Evolutionary conservation across 768 basidiomycete genomes (phyloP).

Genomic region (Amanita pallidorosea): DNA sequence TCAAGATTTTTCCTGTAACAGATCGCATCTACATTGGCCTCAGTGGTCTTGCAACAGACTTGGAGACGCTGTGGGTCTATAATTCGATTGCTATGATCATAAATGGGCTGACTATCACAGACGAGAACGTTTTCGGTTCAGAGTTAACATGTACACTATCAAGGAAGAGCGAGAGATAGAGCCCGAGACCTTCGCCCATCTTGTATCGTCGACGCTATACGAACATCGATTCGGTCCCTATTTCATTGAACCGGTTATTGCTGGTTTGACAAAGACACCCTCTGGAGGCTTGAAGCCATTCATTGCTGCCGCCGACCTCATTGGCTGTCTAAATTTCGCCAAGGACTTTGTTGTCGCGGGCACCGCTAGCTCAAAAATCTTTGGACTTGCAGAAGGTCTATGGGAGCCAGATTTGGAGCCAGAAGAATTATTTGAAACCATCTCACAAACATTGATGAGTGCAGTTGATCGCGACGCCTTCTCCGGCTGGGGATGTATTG

Average conservation of each 20-base stretch:
- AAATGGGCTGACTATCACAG: constrained; percentile 26
- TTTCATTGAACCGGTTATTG: constrained; percentile 94
- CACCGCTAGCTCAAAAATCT: constrained; percentile 85
- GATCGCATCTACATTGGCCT: constrained; percentile 89
- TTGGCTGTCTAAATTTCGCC: constrained; percentile 87
- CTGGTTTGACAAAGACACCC: constrained; percentile 70
- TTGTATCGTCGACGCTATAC: constrained; percentile 92
- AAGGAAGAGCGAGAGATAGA: constrained; percentile 97
- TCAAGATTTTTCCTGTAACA: constrained; percentile 86
- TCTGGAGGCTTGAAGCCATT: constrained; percentile 76
- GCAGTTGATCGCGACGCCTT: constrained; percentile 93
- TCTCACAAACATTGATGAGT: constrained; percentile 91
- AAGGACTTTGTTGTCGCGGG: constrained; percentile 97
- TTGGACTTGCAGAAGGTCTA: constrained; percentile 94
- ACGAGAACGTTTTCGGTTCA: constrained; percentile 82
- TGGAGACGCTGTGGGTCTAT: constrained; percentile 69
- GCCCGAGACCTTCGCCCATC: constrained; percentile 91
- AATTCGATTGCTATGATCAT: constrained; percentile 2
- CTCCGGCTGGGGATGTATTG: constrained; percentile 94
- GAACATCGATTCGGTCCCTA: constrained; percentile 94
- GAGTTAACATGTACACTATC: constrained; percentile 99
- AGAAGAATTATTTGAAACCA: constrained; percentile 97
- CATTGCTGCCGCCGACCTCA: constrained; percentile 91
- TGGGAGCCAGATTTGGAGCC: constrained; percentile 97
- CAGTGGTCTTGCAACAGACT: constrained; percentile 88